Evolutionary conservation across 225 moss, liverwort and hornwort genomes (phyloP), one percentile per base, ranked within the genome.

Genomic region (Pseudisothecium myosuroides): DNA sequence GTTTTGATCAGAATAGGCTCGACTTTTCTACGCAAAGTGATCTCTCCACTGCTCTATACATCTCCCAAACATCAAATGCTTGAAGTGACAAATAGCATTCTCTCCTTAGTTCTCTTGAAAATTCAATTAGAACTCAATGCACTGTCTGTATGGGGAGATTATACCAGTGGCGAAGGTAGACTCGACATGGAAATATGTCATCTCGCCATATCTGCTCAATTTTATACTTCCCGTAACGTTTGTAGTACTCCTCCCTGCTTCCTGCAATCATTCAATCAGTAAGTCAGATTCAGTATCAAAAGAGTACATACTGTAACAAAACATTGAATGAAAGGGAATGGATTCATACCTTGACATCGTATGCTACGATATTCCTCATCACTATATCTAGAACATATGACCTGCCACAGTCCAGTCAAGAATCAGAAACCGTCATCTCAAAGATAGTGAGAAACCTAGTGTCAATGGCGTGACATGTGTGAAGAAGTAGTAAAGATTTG

Each of bases 111-210:
- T 49, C 75, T 79, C 58, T 43, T 41, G 24, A 62, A 47, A 67
- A 28, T 23, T 55, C 18, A 65, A 77, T 31, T 82, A 76, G 49
- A 81, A 34, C 58, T 64, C 56, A 85, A 85, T 37, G 26, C 20
- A 60, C 37, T 41, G 59, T 63, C 64, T 78, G 9, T 47, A 60
- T 16, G 71, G 50, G 54, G n/a, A 76, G 80, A 68, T 84, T 91
- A 52, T 95, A 98, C 98, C 98, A 98, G 89, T 96, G 98, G 81
- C 98, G 95, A 87, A 98, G 93, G 86, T 98, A 97, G 78, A 95
- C 85, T 62, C 98, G 92, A 92, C 98, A 98, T 56, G 98, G 98
- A 83, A 96, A 91, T 86, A 98, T 97, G 88, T 98, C 98, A 90
- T 98, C 96, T 64, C 93, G 93, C 96, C 96, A 98, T 69, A 98